Conservation (phyloP, 257 asterid species). For the Solanum boliviense region DNA sequence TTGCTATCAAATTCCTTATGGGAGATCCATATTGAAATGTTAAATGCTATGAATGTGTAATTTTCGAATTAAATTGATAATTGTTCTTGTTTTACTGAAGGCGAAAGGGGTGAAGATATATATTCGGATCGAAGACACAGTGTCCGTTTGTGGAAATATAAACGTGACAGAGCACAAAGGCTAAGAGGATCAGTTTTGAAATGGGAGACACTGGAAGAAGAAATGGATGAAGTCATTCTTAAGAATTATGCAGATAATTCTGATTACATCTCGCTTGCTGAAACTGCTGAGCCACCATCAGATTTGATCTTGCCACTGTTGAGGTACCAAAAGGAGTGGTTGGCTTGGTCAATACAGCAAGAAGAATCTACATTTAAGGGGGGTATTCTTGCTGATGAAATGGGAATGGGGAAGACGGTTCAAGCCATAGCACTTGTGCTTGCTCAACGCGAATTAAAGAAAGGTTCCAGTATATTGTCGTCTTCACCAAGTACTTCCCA, state of each 20-base stretch:
- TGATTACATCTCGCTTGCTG: slow-evolving; percentile 34
- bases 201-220: slow-evolving; percentile 67
- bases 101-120: too few species aligned
- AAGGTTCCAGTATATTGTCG: slow-evolving; percentile 7
- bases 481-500: not conserved
- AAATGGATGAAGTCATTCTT: slow-evolving; percentile 41
- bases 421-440: slow-evolving; percentile 93
- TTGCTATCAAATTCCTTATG: too few species aligned
- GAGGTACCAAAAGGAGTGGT: slow-evolving; percentile 86
- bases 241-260: slow-evolving; percentile 33
- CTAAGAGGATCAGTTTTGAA: slow-evolving; percentile 5
- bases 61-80: too few species aligned
- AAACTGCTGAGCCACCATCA: slow-evolving; percentile 55
- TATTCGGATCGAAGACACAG: not conserved
- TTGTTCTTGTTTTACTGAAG: too few species aligned
- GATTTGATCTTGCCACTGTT: slow-evolving; percentile 65
- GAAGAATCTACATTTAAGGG: slow-evolving; percentile 62
- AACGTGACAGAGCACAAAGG: slow-evolving; percentile 21
- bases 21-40: too few species aligned
- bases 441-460: slow-evolving; percentile 41
- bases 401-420: slow-evolving; percentile 96
- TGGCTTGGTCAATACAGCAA: slow-evolving; percentile 82
- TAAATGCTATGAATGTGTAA: too few species aligned
- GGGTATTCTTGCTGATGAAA: slow-evolving; percentile 94
- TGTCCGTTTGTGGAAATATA: slow-evolving; percentile 6